phyloP scores from a whole-genome alignment of 2,329 filamentous ascomycete genomes.

The Hortaea werneckii region DNA sequence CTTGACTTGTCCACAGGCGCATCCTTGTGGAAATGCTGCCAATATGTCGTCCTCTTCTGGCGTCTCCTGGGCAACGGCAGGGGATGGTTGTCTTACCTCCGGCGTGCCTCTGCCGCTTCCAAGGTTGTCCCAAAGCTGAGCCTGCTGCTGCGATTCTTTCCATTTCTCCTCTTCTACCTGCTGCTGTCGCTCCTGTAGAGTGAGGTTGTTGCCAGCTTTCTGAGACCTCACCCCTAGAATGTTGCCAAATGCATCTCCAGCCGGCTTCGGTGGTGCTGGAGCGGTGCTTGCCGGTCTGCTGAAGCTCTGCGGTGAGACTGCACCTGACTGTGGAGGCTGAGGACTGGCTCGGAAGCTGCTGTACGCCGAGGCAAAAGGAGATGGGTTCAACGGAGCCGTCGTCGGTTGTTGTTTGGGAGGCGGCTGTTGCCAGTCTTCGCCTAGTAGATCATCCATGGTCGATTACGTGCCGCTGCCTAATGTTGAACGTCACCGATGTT shows the following conservation, averaged over 20 bases:
- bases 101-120: slow-evolving; percentile 48
- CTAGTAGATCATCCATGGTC: slow-evolving; percentile 39
- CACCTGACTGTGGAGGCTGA: slow-evolving; percentile 29
- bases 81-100: slow-evolving; percentile 14
- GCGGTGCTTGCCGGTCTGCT: slow-evolving; percentile 31
- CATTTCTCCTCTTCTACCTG: slow-evolving; percentile 69
- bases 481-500: too few species aligned
- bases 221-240: slow-evolving; percentile 55
- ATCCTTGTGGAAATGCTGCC: slow-evolving; percentile 50
- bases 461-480: too few species aligned
- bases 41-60: slow-evolving; percentile 49
- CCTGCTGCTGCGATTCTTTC: slow-evolving; percentile 64
- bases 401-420: slow-evolving; percentile 18
- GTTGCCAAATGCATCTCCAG: slow-evolving; percentile 66
- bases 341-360: slow-evolving; percentile 29
- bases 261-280: slow-evolving; percentile 41
- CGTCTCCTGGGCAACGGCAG: slow-evolving; percentile 7
- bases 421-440: slow-evolving; percentile 37
- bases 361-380: slow-evolving; percentile 17
- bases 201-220: slow-evolving; percentile 58
- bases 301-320: slow-evolving; percentile 16
- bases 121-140: slow-evolving; percentile 60
- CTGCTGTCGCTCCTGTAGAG: slow-evolving; percentile 53
- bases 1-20: slow-evolving; percentile 51
- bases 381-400: slow-evolving; percentile 13